Conservation (phyloP, 345 rosid species). For the Nasturtium officinale region DNA sequence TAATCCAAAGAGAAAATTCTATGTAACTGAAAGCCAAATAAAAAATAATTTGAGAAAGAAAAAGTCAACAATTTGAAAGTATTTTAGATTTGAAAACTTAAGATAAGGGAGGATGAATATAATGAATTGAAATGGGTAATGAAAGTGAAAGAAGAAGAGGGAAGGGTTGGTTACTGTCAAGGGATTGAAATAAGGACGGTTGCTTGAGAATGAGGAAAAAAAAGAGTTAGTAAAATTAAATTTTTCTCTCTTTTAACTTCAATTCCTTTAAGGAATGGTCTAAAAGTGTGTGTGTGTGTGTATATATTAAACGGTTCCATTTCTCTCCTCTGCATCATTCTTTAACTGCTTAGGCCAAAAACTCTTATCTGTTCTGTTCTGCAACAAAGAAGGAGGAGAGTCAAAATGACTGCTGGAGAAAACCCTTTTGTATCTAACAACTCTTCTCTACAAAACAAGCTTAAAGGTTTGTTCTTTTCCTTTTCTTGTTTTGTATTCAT, state of each 20-base stretch:
- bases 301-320: conserved; percentile 25
- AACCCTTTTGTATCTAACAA: conserved; percentile 76
- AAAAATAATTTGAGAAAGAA: not conserved
- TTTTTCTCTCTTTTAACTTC: conserved; percentile 48
- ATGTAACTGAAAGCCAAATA: not conserved
- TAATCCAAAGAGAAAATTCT: not conserved
- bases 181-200: conserved; percentile 40
- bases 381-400: conserved; percentile 34
- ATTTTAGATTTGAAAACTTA: conserved; percentile 29
- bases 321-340: conserved; percentile 24
- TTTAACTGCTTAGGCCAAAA: conserved; percentile 27
- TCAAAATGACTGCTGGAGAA: conserved; percentile 47
- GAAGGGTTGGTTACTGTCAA: conserved; percentile 55
- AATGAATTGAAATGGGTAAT: conserved; percentile 22
- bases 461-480: conserved; percentile 56
- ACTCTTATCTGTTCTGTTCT: conserved; percentile 2
- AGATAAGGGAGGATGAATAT: conserved; percentile 28
- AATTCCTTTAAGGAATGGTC: conserved; percentile 60
- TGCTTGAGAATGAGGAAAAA: conserved; percentile 71
- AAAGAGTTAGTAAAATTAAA: conserved; percentile 26
- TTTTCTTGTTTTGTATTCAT: conserved; percentile 4
- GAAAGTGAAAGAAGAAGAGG: conserved; percentile 45
- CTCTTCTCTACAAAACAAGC: conserved; percentile 66
- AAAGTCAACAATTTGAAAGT: conserved; percentile 36
- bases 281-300: conserved; percentile 17